Base-by-base conservation (phyloP, 1,284 basidiomycete species). In the Coriolopsis trogii region DNA sequence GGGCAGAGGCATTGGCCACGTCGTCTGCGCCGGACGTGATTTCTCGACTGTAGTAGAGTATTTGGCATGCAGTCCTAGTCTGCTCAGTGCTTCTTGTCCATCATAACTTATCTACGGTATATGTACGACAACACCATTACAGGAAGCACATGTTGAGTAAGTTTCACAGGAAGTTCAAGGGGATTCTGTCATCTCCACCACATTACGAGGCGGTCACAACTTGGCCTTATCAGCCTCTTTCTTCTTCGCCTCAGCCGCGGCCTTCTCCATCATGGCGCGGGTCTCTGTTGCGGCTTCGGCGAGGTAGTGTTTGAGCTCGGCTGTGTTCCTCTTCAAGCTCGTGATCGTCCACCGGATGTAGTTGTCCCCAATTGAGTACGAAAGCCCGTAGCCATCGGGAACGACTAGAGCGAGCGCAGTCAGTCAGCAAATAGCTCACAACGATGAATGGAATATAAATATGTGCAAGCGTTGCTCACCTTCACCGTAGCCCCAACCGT, bases 401-500 rank as follows among this genome's bases (percentile, higher is more conserved):
- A 95, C 92, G 38, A 96, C 93, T 89, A 56, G 2, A 56, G 34
- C 20, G 30, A 39, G 18, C 38, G 51, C 41, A 40, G 29, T 41
- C 26, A 60, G 12, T 8, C 26, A 23, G 36, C 13, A 28, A 16
- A 7, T 36, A n/a, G 23, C 6, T 16, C 38, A 16, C 10, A 16
- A n/a, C 6, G 16, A 8, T 13, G 7, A 7, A 8, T 8, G 28
- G 8, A 30, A 15, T 34, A 20, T 16, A 16, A 9, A 33, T 51
- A 13, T 30, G 41, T 45, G 25, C 51, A n/a, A 53, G 24, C 7
- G 41, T 12, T 42, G 54, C 82, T 56, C 53, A 91, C 89, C 93
- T 81, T 98, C 93, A 10, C 95, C 95, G 68, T 96, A 98, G 26
- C 96, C 96, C 95, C 96, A 98, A 30, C 94, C 94, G 62, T 95